These are phyloP conservation scores for Penicillium turbatum DNA, from an alignment of 495 filamentous ascomycete genomes.

Conservation along the genomic window DNA sequence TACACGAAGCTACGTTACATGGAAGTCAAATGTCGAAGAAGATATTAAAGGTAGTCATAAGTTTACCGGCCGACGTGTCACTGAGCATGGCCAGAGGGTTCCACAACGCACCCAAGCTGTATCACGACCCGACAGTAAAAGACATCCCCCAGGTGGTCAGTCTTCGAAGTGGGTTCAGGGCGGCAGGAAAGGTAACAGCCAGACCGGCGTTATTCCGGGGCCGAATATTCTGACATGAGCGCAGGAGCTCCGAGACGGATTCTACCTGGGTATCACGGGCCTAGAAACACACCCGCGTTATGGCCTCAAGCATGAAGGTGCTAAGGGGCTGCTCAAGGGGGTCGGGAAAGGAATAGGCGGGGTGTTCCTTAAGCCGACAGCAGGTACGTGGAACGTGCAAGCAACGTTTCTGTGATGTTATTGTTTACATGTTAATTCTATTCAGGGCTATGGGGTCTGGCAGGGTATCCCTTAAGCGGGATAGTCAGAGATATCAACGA, in stretches of 20 bases:
- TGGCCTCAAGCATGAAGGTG: conserved; percentile 65
- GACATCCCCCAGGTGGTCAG: conserved; percentile 66
- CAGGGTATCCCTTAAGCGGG: conserved; percentile 71
- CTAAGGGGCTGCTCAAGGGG: conserved; percentile 66
- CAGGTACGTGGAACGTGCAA: conserved; percentile 42
- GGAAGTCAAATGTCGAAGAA: conserved; percentile 41
- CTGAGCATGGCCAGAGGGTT: conserved; percentile 76
- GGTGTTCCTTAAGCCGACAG: conserved; percentile 62
- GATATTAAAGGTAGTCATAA: conserved; percentile 66
- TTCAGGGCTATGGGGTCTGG: conserved; percentile 55
- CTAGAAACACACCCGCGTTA: conserved; percentile 64
- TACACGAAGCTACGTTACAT: conserved; percentile 38
- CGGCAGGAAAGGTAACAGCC: too few species aligned
- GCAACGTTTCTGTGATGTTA: conserved; percentile 13
- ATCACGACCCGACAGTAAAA: conserved; percentile 70
- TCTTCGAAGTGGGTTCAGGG: conserved; percentile 68
- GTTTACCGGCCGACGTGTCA: conserved; percentile 76
- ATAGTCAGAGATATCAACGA: conserved; percentile 69
- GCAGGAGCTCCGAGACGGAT: conserved; percentile 59
- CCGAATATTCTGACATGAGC: conserved; percentile 7
- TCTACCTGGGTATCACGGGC: conserved; percentile 69
- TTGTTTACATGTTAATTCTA: conserved; percentile 5
- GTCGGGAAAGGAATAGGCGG: conserved; percentile 73
- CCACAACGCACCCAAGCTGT: conserved; percentile 76
- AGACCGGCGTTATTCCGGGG: too few species aligned